These are phyloP conservation scores for Tricholoma hemisulphureum DNA, from an alignment of 768 basidiomycete species.

Conservation along the genomic window DNA sequence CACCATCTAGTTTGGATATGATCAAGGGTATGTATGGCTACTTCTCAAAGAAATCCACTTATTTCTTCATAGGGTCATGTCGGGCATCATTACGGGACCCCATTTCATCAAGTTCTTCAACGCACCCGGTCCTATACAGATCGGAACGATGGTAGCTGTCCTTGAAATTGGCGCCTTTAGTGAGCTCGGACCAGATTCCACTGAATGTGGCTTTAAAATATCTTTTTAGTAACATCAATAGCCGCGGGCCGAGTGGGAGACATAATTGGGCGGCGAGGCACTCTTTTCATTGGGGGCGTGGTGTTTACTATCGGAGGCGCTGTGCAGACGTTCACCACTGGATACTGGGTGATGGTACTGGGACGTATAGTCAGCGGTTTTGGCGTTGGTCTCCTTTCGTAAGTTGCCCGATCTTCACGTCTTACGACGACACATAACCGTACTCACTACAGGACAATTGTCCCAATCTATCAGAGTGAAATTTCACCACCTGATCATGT, in stretches of 20 bases:
- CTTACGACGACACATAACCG: background rate
- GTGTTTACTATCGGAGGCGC: conserved; percentile 86
- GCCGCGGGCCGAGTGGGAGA: conserved; percentile 89
- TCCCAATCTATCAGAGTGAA: conserved; percentile 89
- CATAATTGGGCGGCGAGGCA: conserved; percentile 79
- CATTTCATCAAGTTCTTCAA: conserved; percentile 76
- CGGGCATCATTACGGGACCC: conserved; percentile 82
- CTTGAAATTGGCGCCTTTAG: conserved; percentile 85
- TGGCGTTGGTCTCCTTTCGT: conserved; percentile 90
- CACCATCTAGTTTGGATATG: conserved; percentile 62
- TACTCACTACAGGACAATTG: conserved; percentile 59
- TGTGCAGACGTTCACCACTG: conserved; percentile 78
- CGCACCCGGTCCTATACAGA: conserved; percentile 59
- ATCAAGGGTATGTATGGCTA: conserved; percentile 57
- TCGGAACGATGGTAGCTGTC: conserved; percentile 90
- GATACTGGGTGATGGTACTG: conserved; percentile 78
- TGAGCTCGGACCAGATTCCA: conserved; percentile 28
- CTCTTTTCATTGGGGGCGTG: conserved; percentile 77
- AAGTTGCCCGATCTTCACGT: conserved; percentile 20
- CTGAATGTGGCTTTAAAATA: background rate
- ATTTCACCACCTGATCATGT: conserved; percentile 87
- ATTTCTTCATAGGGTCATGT: conserved; percentile 60
- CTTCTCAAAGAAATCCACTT: background rate
- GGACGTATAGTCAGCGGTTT: conserved; percentile 84
- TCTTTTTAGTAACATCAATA: conserved; percentile 74